Evolutionary conservation across 139 green algal genomes (phyloP), one percentile per base, ranked within the genome.

Genomic region (Coccomyxa sp.): DNA sequence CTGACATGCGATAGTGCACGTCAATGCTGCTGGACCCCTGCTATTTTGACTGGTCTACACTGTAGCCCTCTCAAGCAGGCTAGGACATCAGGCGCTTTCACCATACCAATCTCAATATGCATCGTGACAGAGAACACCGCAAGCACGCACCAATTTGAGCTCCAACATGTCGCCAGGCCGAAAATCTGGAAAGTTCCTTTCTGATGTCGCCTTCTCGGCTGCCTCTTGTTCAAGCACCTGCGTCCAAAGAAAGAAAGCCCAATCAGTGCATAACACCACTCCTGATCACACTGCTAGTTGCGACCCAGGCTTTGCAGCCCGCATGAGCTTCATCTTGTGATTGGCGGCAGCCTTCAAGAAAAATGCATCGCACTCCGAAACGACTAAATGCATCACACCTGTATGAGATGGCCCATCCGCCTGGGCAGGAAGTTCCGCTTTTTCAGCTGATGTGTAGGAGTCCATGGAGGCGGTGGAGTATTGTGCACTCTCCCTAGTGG

Each of bases 361-460:
- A 0, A 28, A 18, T 63, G 13, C 11, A 0, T 51, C 12, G 18
- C 15, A 23, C 51, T 23, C 58, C 31, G 13, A 1, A 74, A 25
- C 4, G 38, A 21, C 0, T n/a, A 21, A 51, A 32, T 16, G 78
- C 21, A 75, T 32, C 23, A 82, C 38, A 86, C 85, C 76, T 87
- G 81, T 57, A 93, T 75, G 79, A 93, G 51, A 81, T 91, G 76
- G 17, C 83, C 86, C 90, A 93, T 93, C 14, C 90, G 84, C 45
- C 91, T 91, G 13, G 86, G 82, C 79, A 92, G 45, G 7, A 67
- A 77, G 68, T 94, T 94, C n/a, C 90, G 83, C 74, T 94, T 94
- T 10, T 32, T 30, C 25, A 94, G 86, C 38, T 89, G 74, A 14
- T 68, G 32, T 0, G 90, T 94, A 27, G 90, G 90, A 0, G 90